Evolutionary conservation across 2,329 filamentous ascomycete species (phyloP).

Genomic region (Sclerotinia trifoliorum): DNA sequence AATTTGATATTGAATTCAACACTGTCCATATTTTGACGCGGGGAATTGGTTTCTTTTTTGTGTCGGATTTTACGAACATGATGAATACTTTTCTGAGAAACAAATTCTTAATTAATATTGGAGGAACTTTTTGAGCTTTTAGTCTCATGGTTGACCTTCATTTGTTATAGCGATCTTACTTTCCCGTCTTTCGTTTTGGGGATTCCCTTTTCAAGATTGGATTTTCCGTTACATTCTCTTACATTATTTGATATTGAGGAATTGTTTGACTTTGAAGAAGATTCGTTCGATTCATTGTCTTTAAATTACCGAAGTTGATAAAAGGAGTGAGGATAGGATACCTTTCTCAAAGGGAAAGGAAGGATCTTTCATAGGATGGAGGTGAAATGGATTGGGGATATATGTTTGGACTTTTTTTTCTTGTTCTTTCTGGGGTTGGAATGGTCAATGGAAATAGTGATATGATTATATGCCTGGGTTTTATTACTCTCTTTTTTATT

Average conservation of each 20-base stretch:
- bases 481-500: background rate
- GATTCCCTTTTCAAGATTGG: background rate
- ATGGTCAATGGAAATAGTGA: constrained; percentile 20
- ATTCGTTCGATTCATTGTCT: background rate
- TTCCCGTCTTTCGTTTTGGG: background rate
- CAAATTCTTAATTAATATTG: constrained; percentile 22
- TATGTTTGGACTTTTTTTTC: constrained; percentile 9
- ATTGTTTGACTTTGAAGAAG: background rate
- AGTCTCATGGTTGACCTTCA: constrained; percentile 1
- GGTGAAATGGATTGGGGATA: constrained; percentile 8
- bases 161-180: constrained; percentile 14
- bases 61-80: constrained; percentile 35
- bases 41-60: constrained; percentile 27
- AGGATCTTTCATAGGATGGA: background rate
- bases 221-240: background rate
- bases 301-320: background rate
- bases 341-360: background rate
- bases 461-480: constrained; percentile 24
- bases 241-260: background rate
- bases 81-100: constrained; percentile 29
- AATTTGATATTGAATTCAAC: constrained; percentile 44
- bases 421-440: constrained; percentile 2
- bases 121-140: constrained; percentile 3
- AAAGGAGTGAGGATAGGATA: background rate
- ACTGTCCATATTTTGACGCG: constrained; percentile 38